phyloP scores from a whole-genome alignment of 2,329 filamentous ascomycete species.

The Penicillium polonicum region DNA sequence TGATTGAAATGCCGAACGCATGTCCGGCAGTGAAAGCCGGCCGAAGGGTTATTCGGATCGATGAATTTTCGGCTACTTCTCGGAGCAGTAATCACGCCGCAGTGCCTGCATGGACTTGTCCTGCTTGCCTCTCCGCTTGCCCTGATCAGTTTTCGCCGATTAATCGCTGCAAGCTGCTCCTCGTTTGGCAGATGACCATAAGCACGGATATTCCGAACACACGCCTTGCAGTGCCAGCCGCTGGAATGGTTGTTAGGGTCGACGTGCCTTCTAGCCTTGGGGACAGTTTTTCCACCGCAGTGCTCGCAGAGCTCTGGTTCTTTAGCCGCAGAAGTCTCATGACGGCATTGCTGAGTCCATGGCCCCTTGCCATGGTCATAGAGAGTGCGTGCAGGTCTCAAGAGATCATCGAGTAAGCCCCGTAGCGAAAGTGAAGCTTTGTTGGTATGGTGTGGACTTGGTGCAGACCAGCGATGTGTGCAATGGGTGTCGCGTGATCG shows the following conservation, averaged over 20 bases:
- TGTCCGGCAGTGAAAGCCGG: constrained; percentile 6
- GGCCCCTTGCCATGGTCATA: neutral
- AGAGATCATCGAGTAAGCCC: neutral
- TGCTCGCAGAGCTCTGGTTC: neutral
- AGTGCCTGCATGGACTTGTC: constrained; percentile 6
- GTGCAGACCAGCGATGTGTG: neutral
- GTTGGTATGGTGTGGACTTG: neutral
- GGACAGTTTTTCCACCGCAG: neutral
- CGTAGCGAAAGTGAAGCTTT: neutral
- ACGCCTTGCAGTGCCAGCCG: constrained; percentile 10
- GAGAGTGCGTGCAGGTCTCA: neutral
- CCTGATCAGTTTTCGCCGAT: neutral
- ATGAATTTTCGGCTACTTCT: constrained; percentile 4
- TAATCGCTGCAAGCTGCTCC: constrained; percentile 2
- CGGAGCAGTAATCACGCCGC: constrained; percentile 1
- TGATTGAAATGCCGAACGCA: constrained; percentile 3
- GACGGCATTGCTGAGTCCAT: neutral
- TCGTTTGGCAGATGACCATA: constrained; percentile 2
- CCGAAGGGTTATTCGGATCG: constrained; percentile 1
- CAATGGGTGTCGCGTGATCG: neutral
- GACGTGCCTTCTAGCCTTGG: constrained; percentile 1
- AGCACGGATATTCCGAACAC: neutral
- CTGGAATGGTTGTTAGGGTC: neutral
- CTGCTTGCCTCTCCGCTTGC: constrained; percentile 1
- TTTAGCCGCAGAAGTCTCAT: neutral